These are phyloP conservation scores for Diplodia sapinea DNA, from an alignment of 2,329 filamentous ascomycete genomes.

Conservation along the genomic window DNA sequence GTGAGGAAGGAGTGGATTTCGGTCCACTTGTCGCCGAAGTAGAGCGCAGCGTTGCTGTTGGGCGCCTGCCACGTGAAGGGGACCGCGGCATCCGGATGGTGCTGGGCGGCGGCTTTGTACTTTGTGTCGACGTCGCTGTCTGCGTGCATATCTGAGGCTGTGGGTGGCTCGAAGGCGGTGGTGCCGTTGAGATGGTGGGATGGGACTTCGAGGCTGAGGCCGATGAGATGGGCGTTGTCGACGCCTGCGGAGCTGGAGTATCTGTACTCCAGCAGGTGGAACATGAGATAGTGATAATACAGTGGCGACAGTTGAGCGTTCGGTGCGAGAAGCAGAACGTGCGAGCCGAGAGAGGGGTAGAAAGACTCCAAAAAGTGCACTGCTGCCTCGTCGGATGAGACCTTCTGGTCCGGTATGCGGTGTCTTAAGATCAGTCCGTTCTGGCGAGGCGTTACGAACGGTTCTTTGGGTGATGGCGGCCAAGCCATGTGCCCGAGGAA, in stretches of 20 bases:
- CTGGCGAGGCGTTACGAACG: constrained; percentile 38
- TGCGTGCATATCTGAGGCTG: constrained; percentile 45
- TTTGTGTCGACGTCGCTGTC: constrained; percentile 36
- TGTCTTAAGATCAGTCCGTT: constrained; percentile 70
- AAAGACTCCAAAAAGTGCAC: constrained; percentile 83
- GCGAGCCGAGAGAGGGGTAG: constrained; percentile 73
- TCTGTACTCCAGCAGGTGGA: constrained; percentile 74
- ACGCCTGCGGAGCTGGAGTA: constrained; percentile 63
- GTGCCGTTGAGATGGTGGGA: constrained; percentile 66
- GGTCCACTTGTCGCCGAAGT: constrained; percentile 84
- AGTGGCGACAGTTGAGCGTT: constrained; percentile 78
- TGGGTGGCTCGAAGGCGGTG: constrained; percentile 59
- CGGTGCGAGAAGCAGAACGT: constrained; percentile 84
- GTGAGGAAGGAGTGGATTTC: constrained; percentile 83
- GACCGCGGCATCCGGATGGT: constrained; percentile 47
- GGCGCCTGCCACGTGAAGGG: constrained; percentile 87
- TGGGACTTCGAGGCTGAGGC: constrained; percentile 80
- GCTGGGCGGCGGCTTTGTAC: constrained; percentile 32
- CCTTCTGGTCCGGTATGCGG: constrained; percentile 66
- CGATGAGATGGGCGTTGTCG: constrained; percentile 67
- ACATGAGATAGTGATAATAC: constrained; percentile 88
- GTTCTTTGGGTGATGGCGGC: constrained; percentile 57
- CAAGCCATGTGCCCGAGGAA: constrained; percentile 66
- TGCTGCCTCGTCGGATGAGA: constrained; percentile 73
- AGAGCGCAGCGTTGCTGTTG: constrained; percentile 78